Evolutionary conservation across 257 asterid species (phyloP).

Genomic region (Penstemon barbatus): DNA sequence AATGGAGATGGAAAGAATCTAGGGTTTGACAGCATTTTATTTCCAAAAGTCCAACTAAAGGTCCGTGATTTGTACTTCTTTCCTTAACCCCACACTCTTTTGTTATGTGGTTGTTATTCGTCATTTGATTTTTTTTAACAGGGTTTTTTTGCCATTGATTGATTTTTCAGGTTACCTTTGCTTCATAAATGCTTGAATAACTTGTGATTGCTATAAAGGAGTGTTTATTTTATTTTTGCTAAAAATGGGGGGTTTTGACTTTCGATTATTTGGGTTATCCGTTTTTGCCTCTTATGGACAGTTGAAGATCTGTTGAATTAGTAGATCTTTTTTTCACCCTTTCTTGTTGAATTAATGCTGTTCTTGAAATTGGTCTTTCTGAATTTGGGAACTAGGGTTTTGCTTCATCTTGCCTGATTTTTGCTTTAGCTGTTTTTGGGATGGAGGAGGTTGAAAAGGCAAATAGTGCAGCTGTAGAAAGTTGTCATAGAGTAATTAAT

Average conservation of each 20-base stretch:
- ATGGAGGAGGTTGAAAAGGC: conserved; percentile 87
- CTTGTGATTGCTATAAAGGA: conserved; percentile 22
- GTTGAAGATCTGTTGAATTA: conserved; percentile 39
- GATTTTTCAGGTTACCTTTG: not conserved
- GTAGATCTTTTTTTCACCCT: not conserved
- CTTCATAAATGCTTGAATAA: conserved; percentile 19
- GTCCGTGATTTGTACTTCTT: conserved; percentile 31
- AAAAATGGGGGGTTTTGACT: conserved; percentile 23
- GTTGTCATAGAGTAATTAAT: conserved; percentile 75
- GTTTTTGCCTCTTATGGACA: not conserved
- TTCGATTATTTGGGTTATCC: conserved; percentile 9
- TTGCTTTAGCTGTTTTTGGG: conserved; percentile 4
- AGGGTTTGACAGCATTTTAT: conserved; percentile 48
- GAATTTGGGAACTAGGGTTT: conserved; percentile 42
- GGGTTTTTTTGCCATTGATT: not conserved
- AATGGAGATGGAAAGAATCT: conserved; percentile 46
- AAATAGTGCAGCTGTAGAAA: conserved; percentile 73
- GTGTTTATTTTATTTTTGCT: conserved; percentile 21
- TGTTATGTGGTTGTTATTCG: not conserved
- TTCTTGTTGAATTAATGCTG: not conserved
- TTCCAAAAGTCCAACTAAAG: conserved; percentile 39
- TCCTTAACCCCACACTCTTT: too few species aligned
- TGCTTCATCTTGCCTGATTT: not conserved
- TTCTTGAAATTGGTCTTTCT: conserved; percentile 15
- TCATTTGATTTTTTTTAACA: conserved; percentile 12